Conservation (phyloP, 2,329 filamentous ascomycete species). For the Ceratocystis cacaofunesta region DNA sequence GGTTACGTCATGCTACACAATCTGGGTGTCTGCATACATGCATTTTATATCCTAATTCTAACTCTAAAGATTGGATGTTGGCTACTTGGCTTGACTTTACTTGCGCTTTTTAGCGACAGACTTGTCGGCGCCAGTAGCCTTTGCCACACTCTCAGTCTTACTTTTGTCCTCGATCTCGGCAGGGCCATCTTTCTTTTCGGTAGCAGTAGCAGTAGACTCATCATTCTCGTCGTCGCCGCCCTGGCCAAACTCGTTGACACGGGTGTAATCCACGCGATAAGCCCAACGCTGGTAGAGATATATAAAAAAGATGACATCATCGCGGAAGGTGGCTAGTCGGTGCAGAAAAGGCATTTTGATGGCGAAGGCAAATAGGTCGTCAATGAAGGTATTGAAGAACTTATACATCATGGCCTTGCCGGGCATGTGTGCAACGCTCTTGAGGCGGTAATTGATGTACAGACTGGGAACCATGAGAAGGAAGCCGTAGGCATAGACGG, state of each 20-base stretch:
- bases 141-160: constrained; percentile 25
- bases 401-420: constrained; percentile 95
- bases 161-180: constrained; percentile 25
- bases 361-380: constrained; percentile 95
- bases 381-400: constrained; percentile 96
- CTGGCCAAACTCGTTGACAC: constrained; percentile 96
- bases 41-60: background rate
- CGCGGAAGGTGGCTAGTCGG: constrained; percentile 76
- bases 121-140: constrained; percentile 36
- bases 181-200: constrained; percentile 26
- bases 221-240: constrained; percentile 71
- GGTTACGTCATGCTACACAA: no score
- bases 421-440: constrained; percentile 92
- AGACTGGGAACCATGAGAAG: constrained; percentile 96
- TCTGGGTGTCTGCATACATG: background rate
- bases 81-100: constrained; percentile 18
- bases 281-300: constrained; percentile 90
- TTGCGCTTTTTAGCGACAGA: constrained; percentile 32
- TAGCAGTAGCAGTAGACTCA: constrained; percentile 23
- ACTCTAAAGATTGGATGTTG: background rate
- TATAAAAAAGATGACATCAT: constrained; percentile 96
- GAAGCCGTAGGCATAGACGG: constrained; percentile 96
- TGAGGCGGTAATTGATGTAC: constrained; percentile 98
- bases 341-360: constrained; percentile 98
- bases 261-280: constrained; percentile 79